phyloP scores from a whole-genome alignment of 257 asterid genomes.

The Craterostigma plantagineum region DNA sequence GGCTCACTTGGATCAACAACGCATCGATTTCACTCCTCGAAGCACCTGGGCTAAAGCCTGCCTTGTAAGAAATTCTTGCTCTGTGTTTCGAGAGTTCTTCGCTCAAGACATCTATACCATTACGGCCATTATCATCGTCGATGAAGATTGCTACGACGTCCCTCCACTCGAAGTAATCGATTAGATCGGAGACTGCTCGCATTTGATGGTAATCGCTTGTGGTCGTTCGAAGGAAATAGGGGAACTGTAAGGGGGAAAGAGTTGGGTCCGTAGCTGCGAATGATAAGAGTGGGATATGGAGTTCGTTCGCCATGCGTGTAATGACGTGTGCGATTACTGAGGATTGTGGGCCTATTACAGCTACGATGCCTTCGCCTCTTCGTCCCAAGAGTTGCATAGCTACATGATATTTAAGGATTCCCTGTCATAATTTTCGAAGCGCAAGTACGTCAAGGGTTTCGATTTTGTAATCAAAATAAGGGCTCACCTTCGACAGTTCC shows the following conservation, averaged over 20 bases:
- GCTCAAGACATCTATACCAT: conserved; percentile 36
- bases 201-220: conserved; percentile 40
- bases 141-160: conserved; percentile 48
- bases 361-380: conserved; percentile 33
- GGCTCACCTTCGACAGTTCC: conserved; percentile 75
- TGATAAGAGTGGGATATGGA: conserved; percentile 55
- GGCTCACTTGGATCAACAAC: conserved; percentile 27
- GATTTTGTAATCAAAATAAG: not conserved
- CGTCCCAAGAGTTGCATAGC: conserved; percentile 47
- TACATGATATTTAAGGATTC: conserved; percentile 17
- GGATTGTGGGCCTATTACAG: conserved; percentile 57
- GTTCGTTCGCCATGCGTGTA: conserved; percentile 38
- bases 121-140: conserved; percentile 61
- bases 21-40: conserved; percentile 20
- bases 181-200: conserved; percentile 46
- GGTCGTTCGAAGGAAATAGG: conserved; percentile 37
- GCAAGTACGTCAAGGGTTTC: not conserved
- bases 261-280: conserved; percentile 61
- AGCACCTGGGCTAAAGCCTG: conserved; percentile 38
- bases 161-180: conserved; percentile 37
- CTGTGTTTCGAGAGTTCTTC: conserved; percentile 45
- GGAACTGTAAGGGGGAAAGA: conserved; percentile 50
- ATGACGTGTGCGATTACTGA: conserved; percentile 59
- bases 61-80: conserved; percentile 49
- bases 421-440: conserved; percentile 12